Evolutionary conservation across 2,329 filamentous ascomycete genomes (phyloP), one percentile per base, ranked within the genome.

Genomic region (Colletotrichum lentis): DNA sequence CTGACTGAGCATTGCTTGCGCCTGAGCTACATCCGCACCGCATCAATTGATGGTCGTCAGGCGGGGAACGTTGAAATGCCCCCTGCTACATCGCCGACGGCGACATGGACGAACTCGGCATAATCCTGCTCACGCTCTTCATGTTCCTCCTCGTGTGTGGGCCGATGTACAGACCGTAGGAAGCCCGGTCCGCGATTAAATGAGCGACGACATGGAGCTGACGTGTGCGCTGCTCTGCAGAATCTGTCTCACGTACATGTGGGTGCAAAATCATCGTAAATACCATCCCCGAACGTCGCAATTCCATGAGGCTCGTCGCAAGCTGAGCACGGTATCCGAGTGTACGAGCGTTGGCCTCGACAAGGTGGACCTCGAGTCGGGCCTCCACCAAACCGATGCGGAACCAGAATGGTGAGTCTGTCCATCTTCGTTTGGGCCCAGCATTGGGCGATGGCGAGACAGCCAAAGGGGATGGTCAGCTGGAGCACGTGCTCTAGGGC

Each of bases 261-360:
- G 54, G 49, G 57, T 49, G 24, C 65, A 61, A 64, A 64, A 71
- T 24, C 64, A 55, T 39, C 64, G 56, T 37, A 71, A 64, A 62
- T 71, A 65, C 50, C 61, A 71, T 47, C 70, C 70, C 11, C 41
- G 55, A 18, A 49, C 68, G 1, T 66, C 69, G 14, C 46, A 58
- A 20, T 62, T 70, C 43, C 56, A 58, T 44, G 55, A 72, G 47
- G 76, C 76, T 0, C 73, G 74, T 5, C 73, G 71, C 43, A 77
- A 77, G 56, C 71, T 77, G 20, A 75, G 69, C 54, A 72, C 73
- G 18, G 76, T 77, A 16, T 74, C 76, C 4, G 75, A 76, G 16
- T 72, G 71, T 43, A 72, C 70, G 63, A 27, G 64, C 37, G 62
- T 22, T 11, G 24, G 62, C 18, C 61, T 54, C 43, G 65, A 50